Base-by-base conservation (phyloP, 1,284 basidiomycete species). In the Fomitopsis betulina region DNA sequence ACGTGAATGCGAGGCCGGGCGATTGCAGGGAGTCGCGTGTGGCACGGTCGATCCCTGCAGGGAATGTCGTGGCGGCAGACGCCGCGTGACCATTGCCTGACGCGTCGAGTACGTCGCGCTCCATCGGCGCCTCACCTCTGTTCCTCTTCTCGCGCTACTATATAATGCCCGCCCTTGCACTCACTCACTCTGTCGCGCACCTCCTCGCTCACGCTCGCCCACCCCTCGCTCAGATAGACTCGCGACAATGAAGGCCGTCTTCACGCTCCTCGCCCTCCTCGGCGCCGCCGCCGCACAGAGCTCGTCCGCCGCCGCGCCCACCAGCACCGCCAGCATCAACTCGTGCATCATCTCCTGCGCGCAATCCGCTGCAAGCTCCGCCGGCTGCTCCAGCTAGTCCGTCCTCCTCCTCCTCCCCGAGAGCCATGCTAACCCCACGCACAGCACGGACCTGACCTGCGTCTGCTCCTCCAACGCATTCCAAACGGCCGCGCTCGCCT, bases 391-490 rank as follows among this genome's bases (percentile, higher is more conserved):
- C 8, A 47, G 55, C 59, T 4, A 63, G 69, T 70, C 38, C 47
- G 69, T 63, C 25, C 39, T 19, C 19, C 30, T 19, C 21, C 19
- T 33, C 21, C 21, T 21, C 40, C 30, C 30, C 37, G 7, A 10
- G 4, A 10, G 10, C 2, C 19, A 19, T 6, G 19, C 45, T 8
- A 15, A n/a, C n/a, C 47, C 15, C 32, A n/a, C 49, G 19, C n/a
- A 8, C 50, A 72, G 70, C 56, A 60, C 66, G 52, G 65, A 72
- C 60, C 0, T 68, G 9, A 23, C 40, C 23, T 72, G 71, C 61
- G 30, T 73, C 38, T 73, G 72, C 67, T 58, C 59, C 21, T 67
- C 59, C 60, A 21, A 47, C 12, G 42, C 50, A 5, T 72, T 69
- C 70, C 65, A 71, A 60, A 6, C n/a, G 9, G 49, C 60, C 0